These are phyloP conservation scores for Nicotiana obtusifolia DNA, from an alignment of 257 asterid species.

Conservation along the genomic window DNA sequence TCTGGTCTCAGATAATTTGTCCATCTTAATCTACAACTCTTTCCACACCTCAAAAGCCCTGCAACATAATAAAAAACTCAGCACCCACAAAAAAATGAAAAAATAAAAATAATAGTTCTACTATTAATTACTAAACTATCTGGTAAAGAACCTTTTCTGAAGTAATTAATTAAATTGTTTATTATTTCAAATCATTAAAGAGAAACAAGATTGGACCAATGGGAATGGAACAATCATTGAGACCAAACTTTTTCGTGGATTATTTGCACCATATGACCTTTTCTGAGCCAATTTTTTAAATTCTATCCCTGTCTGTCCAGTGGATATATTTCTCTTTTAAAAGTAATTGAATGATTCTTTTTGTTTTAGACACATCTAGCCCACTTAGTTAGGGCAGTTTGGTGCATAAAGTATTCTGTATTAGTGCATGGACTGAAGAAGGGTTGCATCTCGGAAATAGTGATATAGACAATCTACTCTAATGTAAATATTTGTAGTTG, in stretches of 20 bases:
- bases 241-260: neutral
- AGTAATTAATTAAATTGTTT: too few relatives aligned
- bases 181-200: neutral
- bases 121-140: too few relatives aligned
- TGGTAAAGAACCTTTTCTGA: neutral
- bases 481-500: too few relatives aligned
- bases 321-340: neutral
- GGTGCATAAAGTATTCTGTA: too few relatives aligned
- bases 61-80: conserved; percentile 2
- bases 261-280: too few relatives aligned
- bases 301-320: neutral
- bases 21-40: conserved; percentile 96
- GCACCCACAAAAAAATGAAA: neutral
- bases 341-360: neutral
- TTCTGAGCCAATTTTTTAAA: neutral
- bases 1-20: conserved; percentile 90
- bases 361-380: too few relatives aligned
- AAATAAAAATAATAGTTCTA: neutral
- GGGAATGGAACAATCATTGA: neutral
- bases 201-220: neutral
- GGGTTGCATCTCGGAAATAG: too few relatives aligned
- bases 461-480: too few relatives aligned
- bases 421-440: too few relatives aligned
- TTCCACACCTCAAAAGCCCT: conserved; percentile 92
- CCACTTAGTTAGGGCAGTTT: too few relatives aligned